A percentile compares a stretch with the other conserved stretches of the same genome.
Evolutionary conservation across 768 basidiomycete species (phyloP).

Genomic region (Tricholoma flavovirens): DNA sequence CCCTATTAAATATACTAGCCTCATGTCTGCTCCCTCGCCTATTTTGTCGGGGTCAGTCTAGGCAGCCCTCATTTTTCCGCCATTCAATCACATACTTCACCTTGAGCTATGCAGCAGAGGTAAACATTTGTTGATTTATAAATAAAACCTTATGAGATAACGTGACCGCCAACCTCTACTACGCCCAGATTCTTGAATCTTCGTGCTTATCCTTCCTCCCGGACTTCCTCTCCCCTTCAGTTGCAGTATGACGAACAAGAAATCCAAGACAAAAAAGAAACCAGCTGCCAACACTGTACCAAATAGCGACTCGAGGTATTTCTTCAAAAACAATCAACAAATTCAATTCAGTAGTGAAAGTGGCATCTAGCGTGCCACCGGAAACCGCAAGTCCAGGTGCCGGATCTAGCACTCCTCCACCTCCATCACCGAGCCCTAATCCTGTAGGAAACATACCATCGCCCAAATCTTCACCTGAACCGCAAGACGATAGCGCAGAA

Average conservation of each 20-base stretch:
- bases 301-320: constrained; percentile 9
- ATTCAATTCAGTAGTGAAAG: background rate
- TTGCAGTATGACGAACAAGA: constrained; percentile 8
- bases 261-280: constrained; percentile 16
- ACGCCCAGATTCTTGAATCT: no score
- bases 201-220: background rate
- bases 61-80: no score
- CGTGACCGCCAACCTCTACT: no score
- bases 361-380: background rate
- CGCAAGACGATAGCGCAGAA: constrained; percentile 47
- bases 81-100: no score
- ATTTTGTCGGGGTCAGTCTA: no score
- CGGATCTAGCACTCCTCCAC: constrained; percentile 13
- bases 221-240: background rate
- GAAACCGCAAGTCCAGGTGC: constrained; percentile 4
- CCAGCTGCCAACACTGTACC: constrained; percentile 7
- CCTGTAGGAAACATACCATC: constrained; percentile 2
- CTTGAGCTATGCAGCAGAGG: no score
- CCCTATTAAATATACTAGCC: no score
- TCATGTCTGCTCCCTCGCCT: no score
- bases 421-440: constrained; percentile 8
- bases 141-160: no score
- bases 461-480: constrained; percentile 19
- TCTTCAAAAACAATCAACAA: background rate
- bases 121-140: no score